phyloP scores from a whole-genome alignment of 2,329 filamentous ascomycete genomes.

The Erysiphe pulchra region DNA sequence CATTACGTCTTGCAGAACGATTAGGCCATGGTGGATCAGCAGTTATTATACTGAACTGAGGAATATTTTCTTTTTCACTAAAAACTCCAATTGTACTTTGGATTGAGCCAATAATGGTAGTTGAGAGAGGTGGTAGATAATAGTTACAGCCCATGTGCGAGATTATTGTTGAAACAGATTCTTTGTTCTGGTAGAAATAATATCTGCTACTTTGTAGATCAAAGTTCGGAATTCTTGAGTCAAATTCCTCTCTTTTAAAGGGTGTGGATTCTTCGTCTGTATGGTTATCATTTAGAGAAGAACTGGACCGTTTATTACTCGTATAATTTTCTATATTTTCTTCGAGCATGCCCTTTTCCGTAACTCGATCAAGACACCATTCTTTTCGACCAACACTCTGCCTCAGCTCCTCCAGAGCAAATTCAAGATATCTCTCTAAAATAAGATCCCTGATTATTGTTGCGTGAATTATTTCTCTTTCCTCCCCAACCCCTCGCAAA shows the following conservation, averaged over 20 bases:
- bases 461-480: too few species aligned
- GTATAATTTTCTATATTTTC: neutral
- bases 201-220: too few species aligned
- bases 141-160: neutral
- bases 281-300: neutral
- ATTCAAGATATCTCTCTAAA: slow-evolving; percentile 8
- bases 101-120: slow-evolving; percentile 24
- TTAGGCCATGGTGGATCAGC: slow-evolving; percentile 69
- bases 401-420: slow-evolving; percentile 8
- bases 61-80: slow-evolving; percentile 14
- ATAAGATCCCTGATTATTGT: slow-evolving; percentile 8
- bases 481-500: too few species aligned
- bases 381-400: slow-evolving; percentile 10
- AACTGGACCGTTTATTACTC: neutral
- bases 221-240: too few species aligned
- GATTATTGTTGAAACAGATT: neutral
- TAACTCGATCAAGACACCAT: slow-evolving; percentile 10
- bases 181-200: neutral
- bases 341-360: neutral
- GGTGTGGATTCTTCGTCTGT: neutral
- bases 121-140: slow-evolving; percentile 17
- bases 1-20: slow-evolving; percentile 39
- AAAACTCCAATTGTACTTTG: slow-evolving; percentile 18
- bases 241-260: neutral
- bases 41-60: slow-evolving; percentile 39